Base-by-base conservation (phyloP, 192 early-diverging fungal species). In the Coemansia furcata region DNA sequence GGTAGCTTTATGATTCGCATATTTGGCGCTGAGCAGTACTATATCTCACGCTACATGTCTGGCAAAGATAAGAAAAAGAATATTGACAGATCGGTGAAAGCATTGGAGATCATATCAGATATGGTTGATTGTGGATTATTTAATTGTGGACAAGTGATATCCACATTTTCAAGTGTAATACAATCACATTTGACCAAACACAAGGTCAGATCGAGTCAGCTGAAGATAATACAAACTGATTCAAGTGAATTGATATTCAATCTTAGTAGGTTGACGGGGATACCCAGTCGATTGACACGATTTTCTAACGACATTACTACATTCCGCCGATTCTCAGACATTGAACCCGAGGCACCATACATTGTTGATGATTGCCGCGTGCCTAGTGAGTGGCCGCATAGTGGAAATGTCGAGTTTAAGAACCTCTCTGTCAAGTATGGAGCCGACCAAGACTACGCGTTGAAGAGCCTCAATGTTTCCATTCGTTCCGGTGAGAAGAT, bases 1-100 rank as follows among this genome's bases (percentile, higher is more conserved):
- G 93, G 94, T 0, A 72, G 88, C 23, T 78, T 85, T 0, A 86
- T 85, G 43, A 88, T 95, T 43, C 87, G 93, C 50, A 78, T 92
- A 0, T 92, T 87, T 69, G 71, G 76, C n/a, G 85, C 72, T 3
- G 84, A 85, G 37, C 17, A 78, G 23, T 77, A 79, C 5, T 95
- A 93, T 47, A 74, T 78, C 38, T 49, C 62, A 0, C 60, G 76
- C 11, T 89, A 91, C 49, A 73, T 83, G 19, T 63, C 75, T 3
- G 74, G 85, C 4, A 77, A 86, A 14, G 87, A 94, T 72, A 73
- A 88, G 3, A 86, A 88, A 47, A 74, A 83, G 5, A 70, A 83
- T 2, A 83, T 85, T 40, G 68, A 54, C 72, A 83, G 83, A 49
- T 86, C 62, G 43, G 80, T 60, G 2, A 68, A 83, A n/a, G n/a